Evolutionary conservation across 2,329 filamentous ascomycete species (phyloP), one percentile per base, ranked within the genome.

Genomic region (Sphaerulina vaccinii): DNA sequence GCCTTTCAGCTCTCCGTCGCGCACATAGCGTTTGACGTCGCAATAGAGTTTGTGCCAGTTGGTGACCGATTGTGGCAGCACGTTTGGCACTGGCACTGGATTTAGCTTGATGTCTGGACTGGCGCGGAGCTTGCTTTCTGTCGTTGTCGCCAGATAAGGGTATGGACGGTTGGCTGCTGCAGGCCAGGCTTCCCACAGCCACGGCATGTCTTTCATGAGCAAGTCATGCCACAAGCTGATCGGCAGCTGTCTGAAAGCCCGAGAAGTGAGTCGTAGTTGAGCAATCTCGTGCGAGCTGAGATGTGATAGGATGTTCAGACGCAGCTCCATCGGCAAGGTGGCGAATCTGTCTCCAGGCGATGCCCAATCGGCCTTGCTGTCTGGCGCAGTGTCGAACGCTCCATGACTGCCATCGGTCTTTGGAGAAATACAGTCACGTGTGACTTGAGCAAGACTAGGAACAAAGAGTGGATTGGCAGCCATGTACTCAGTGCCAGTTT

Each of bases 161-260:
- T 43, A 33, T 10, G 49, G 41, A 6, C 8, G 33, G 1, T 38
- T n/a, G 3, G 51, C 13, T 5, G 8, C 16, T 2, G n/a, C 29
- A 11, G 21, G 21, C 43, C 43, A 54, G 10, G 52, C 54, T 49
- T 61, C 58, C 58, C 56, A 59, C 2, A 61, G 46, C 50, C 52
- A 61, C 1, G 57, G 52, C 50, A 59, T 49, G 9, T 61, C 55
- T 16, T 24, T 45, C 23, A 27, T 21, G 2, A 61, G 13, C 6
- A 61, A 45, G 10, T 48, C 22, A 18, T 51, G 49, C 27, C 46
- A 59, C 22, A 55, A 24, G 11, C 46, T 51, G 15, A 44, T 39
- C 3, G 54, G 54, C 0, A 59, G 41, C 27, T 59, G 58, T 15
- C 52, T 40, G 18, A 61, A 59, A 16, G 36, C 39, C 6, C 56